phyloP scores from a whole-genome alignment of 805 yeast species.

The Lipomyces kockii region DNA sequence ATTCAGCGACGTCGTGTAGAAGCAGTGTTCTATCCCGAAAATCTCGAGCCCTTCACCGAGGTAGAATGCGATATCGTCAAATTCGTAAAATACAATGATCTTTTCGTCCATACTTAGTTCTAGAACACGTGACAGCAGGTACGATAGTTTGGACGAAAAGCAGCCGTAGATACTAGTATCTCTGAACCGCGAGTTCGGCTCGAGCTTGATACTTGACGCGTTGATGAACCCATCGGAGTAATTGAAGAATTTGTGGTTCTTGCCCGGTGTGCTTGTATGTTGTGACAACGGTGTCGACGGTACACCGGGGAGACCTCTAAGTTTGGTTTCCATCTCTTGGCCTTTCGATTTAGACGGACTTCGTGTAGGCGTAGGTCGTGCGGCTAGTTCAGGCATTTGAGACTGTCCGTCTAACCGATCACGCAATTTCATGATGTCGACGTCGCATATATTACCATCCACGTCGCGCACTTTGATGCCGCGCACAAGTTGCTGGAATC shows the following conservation, averaged over 20 bases:
- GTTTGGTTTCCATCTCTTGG: conserved; percentile 43
- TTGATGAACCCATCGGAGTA: conserved; percentile 10
- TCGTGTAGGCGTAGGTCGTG: conserved; percentile 9
- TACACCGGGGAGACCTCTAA: conserved; percentile 22
- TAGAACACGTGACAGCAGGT: conserved; percentile 57
- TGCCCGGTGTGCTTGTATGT: background rate
- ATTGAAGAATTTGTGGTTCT: conserved; percentile 9
- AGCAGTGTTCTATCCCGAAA: conserved; percentile 61
- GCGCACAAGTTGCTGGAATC: conserved; percentile 16
- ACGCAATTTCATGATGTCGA: conserved; percentile 47
- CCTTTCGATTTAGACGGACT: conserved; percentile 24
- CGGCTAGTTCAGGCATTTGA: background rate
- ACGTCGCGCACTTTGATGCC: conserved; percentile 19
- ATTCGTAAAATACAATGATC: conserved; percentile 68
- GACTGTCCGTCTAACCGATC: background rate
- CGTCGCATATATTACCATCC: conserved; percentile 52
- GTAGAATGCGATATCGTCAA: conserved; percentile 72
- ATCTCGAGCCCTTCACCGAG: conserved; percentile 67
- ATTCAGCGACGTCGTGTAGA: conserved; percentile 66
- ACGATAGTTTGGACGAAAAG: conserved; percentile 66
- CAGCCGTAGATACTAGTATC: conserved; percentile 52
- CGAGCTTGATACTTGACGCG: conserved; percentile 1
- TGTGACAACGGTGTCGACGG: conserved; percentile 17
- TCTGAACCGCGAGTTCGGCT: conserved; percentile 15
- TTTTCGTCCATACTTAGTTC: conserved; percentile 56